Evolutionary conservation across 2,329 filamentous ascomycete genomes (phyloP).

Genomic region (Aspergillus puulaauensis): DNA sequence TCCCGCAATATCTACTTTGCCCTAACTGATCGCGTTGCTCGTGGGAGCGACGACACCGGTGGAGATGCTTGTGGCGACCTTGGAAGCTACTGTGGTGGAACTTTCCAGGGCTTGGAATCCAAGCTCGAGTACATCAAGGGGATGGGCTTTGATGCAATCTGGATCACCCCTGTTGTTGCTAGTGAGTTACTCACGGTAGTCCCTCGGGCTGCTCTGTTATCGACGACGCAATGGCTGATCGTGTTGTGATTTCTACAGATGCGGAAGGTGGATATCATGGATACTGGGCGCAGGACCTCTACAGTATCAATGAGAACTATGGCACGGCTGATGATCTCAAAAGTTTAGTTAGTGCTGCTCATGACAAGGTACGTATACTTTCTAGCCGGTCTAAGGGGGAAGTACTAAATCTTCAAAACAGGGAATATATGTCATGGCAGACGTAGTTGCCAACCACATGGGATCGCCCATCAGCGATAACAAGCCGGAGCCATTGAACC

Average conservation of each 20-base stretch:
- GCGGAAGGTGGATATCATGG: constrained; percentile 49
- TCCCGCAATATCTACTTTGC: constrained; percentile 47
- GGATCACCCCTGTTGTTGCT: constrained; percentile 48
- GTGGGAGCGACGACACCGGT: constrained; percentile 38
- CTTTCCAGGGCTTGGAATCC: constrained; percentile 38
- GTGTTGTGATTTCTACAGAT: constrained; percentile 22
- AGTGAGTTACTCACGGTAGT: background rate
- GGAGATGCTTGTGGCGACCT: constrained; percentile 29
- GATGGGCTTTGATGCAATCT: constrained; percentile 50
- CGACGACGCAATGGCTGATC: background rate
- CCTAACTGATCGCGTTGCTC: constrained; percentile 46
- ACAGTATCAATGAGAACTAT: constrained; percentile 57
- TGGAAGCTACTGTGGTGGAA: constrained; percentile 48
- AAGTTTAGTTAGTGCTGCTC: constrained; percentile 55
- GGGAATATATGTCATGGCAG: constrained; percentile 63
- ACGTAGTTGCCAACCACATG: constrained; percentile 60
- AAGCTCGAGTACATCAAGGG: constrained; percentile 51
- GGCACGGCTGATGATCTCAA: constrained; percentile 61
- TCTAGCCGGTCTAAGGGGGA: too few relatives aligned
- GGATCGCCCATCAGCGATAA: constrained; percentile 53
- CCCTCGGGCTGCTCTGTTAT: too few relatives aligned
- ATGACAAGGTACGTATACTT: constrained; percentile 37
- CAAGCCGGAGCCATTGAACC: constrained; percentile 54
- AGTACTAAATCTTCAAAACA: background rate
- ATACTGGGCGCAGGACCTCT: constrained; percentile 53